Percentiles rank a stretch among this genome's conserved stretches.
Conservation (phyloP, 192 early-diverging fungal genomes). For the Allomyces macrogynus region DNA sequence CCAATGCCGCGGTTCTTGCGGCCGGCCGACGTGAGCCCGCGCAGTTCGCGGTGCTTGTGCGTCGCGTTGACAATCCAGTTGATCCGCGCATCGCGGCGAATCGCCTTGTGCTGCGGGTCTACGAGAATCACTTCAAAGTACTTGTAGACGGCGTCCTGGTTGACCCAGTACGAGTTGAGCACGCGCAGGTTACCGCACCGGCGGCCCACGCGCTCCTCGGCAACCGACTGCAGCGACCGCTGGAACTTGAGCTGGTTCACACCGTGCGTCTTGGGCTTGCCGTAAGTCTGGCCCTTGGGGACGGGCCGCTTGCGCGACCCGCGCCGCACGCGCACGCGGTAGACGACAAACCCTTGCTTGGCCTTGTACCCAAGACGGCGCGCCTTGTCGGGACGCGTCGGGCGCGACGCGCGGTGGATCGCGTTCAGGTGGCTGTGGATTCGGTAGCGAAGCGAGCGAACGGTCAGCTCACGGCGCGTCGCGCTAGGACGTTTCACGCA, state of each 20-base stretch:
- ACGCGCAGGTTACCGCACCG: constrained; percentile 95
- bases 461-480: too few relatives aligned
- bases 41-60: constrained; percentile 96
- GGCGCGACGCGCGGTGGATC: constrained; percentile 95
- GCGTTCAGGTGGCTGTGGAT: constrained; percentile 64
- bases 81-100: constrained; percentile 95
- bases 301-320: constrained; percentile 94
- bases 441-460: too few relatives aligned
- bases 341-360: constrained; percentile 99
- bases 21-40: constrained; percentile 90
- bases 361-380: constrained; percentile 99
- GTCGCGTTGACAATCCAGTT: constrained; percentile 97
- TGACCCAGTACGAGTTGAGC: constrained; percentile 99
- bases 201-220: constrained; percentile 95
- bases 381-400: constrained; percentile 96
- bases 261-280: constrained; percentile 96
- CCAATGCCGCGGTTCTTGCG: constrained; percentile 93
- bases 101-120: constrained; percentile 92
- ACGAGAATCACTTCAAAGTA: constrained; percentile 98
- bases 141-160: constrained; percentile 98
- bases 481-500: too few relatives aligned
- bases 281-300: constrained; percentile 95
- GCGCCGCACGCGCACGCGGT: constrained; percentile 96
- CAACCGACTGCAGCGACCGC: constrained; percentile 75
- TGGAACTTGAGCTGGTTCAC: constrained; percentile 98